A percentile compares a stretch with the other conserved stretches of the same genome.
Evolutionary conservation across 345 rosid species (phyloP).

Genomic region (Pseudoturritis turrita): DNA sequence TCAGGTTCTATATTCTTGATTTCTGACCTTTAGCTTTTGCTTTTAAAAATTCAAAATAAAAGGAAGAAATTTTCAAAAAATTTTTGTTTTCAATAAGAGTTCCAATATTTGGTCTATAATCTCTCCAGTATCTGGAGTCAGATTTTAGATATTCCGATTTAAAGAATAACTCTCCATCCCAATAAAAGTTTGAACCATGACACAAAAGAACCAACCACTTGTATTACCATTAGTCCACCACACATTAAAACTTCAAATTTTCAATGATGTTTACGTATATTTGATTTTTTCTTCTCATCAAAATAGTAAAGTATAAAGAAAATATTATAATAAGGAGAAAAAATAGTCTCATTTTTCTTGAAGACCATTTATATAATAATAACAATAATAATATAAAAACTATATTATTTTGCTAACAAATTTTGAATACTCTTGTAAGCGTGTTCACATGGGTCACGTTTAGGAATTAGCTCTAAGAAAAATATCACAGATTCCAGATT

Average conservation of each 20-base stretch:
- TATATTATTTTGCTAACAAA: background rate
- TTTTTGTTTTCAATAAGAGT: too few relatives aligned
- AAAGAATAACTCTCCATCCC: too few relatives aligned
- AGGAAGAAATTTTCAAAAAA: too few relatives aligned
- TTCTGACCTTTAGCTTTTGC: slow-evolving; percentile 8
- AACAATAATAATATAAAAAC: background rate
- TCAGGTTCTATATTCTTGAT: slow-evolving; percentile 16
- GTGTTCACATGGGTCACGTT: slow-evolving; percentile 28
- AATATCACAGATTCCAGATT: background rate
- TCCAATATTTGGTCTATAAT: too few relatives aligned
- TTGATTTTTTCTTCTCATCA: background rate
- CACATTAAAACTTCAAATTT: background rate
- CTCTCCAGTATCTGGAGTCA: too few relatives aligned
- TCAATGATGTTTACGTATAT: background rate
- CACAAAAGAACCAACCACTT: too few relatives aligned
- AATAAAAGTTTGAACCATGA: too few relatives aligned
- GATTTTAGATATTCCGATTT: too few relatives aligned
- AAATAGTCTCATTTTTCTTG: background rate
- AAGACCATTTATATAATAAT: background rate
- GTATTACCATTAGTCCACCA: too few relatives aligned
- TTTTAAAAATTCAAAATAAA: background rate
- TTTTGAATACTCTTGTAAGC: background rate
- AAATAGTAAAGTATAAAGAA: background rate
- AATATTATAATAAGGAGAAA: background rate
- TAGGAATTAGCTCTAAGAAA: background rate